A percentile compares a stretch with the other conserved stretches of the same genome.
Conservation (phyloP, 441 rosid genomes). For the Eruca vesicaria region DNA sequence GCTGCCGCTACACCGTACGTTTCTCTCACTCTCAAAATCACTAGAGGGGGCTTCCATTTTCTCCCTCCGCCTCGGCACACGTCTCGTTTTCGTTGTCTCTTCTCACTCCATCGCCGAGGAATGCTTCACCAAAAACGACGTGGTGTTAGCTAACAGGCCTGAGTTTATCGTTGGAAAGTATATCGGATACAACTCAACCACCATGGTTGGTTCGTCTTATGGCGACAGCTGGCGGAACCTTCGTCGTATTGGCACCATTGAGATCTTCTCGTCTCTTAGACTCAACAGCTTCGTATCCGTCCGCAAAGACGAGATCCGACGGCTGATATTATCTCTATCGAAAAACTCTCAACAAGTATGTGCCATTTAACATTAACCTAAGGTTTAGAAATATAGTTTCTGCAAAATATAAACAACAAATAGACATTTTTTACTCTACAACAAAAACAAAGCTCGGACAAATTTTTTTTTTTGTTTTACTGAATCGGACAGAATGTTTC, state of each 20-base stretch:
- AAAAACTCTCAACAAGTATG: slow-evolving; percentile 15
- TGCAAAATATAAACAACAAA: no score
- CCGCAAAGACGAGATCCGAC: slow-evolving; percentile 22
- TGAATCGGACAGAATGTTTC: no score
- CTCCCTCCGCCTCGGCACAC: slow-evolving; percentile 20
- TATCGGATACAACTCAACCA: slow-evolving; percentile 17
- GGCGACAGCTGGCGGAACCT: slow-evolving; percentile 29
- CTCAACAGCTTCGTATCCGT: slow-evolving; percentile 22
- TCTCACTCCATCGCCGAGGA: slow-evolving; percentile 17
- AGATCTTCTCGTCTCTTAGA: slow-evolving; percentile 26
- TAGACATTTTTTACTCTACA: no score
- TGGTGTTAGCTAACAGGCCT: slow-evolving; percentile 30
- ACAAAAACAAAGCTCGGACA: no score
- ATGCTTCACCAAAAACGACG: slow-evolving; percentile 30
- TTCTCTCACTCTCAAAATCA: slow-evolving; percentile 6
- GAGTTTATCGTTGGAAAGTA: slow-evolving; percentile 12
- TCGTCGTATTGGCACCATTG: slow-evolving; percentile 23
- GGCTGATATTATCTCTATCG: slow-evolving; percentile 14
- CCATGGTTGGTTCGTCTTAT: slow-evolving; percentile 13
- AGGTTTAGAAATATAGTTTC: neutral
- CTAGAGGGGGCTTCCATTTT: neutral
- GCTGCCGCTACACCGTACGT: slow-evolving; percentile 27
- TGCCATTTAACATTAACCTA: neutral
- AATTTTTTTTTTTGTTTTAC: no score
- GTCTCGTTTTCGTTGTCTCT: slow-evolving; percentile 14